These are phyloP conservation scores for Coffea canephora DNA, from an alignment of 257 asterid genomes.

Conservation along the genomic window DNA sequence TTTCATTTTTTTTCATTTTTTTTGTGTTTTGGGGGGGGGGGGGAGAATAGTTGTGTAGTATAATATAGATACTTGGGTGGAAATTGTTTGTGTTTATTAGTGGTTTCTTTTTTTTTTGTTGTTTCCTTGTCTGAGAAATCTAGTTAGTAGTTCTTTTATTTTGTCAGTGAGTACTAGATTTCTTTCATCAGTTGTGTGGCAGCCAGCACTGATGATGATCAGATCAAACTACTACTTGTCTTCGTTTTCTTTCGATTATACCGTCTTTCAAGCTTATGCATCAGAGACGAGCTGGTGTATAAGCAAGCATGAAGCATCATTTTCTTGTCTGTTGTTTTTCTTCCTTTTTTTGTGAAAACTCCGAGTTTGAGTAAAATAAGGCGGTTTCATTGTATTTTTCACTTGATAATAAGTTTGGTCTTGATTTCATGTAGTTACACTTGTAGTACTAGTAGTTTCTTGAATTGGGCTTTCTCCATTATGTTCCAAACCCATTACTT, in stretches of 20 bases:
- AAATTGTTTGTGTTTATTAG: slow-evolving; percentile 8
- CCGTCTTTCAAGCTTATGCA: slow-evolving; percentile 9
- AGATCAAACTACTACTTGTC: slow-evolving; percentile 18
- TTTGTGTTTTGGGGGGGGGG: not conserved
- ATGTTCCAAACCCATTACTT: slow-evolving; percentile 24
- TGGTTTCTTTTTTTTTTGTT: not conserved
- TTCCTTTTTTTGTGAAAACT: not conserved
- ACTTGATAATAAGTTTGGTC: slow-evolving; percentile 13
- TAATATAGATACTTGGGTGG: not conserved
- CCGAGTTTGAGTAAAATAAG: not conserved
- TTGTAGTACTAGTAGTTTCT: slow-evolving; percentile 18
- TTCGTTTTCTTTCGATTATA: slow-evolving; percentile 11
- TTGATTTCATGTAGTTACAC: slow-evolving; percentile 29
- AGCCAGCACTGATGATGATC: slow-evolving; percentile 24
- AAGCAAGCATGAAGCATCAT: not conserved
- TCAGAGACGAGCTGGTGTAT: not conserved
- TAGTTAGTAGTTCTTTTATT: slow-evolving; percentile 18
- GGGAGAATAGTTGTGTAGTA: not conserved
- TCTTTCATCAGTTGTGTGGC: slow-evolving; percentile 15
- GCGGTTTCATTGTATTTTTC: slow-evolving; percentile 1
- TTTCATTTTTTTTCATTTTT: not conserved
- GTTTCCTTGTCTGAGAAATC: slow-evolving; percentile 14
- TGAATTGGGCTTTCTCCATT: slow-evolving; percentile 31
- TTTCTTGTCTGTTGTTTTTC: not conserved
- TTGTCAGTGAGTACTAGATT: slow-evolving; percentile 22